Conservation (phyloP, 257 asterid genomes). For the Galeopsis tetrahit region DNA sequence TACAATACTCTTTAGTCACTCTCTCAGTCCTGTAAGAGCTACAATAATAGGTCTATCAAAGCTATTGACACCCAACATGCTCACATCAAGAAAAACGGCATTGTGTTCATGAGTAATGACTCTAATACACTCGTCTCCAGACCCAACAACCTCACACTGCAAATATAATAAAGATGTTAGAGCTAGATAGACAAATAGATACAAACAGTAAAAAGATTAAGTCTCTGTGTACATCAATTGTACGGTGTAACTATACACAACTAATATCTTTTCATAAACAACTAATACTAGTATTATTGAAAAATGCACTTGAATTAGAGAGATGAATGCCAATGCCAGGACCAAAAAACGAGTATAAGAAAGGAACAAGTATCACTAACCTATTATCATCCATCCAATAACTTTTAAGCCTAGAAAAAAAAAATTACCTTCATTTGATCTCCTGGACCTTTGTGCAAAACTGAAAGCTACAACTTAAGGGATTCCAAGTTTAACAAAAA, state of each 20-base stretch:
- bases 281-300: too few relatives aligned
- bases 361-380: slow-evolving; percentile 46
- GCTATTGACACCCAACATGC: slow-evolving; percentile 58
- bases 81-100: slow-evolving; percentile 72
- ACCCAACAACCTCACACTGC: slow-evolving; percentile 79
- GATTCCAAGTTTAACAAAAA: slow-evolving; percentile 81
- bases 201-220: too few relatives aligned
- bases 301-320: too few relatives aligned
- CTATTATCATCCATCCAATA: slow-evolving; percentile 83
- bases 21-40: slow-evolving; percentile 77
- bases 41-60: slow-evolving; percentile 75
- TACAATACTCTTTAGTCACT: slow-evolving; percentile 70
- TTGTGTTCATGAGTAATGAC: slow-evolving; percentile 66
- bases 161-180: slow-evolving; percentile 4
- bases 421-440: slow-evolving; percentile 58
- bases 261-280: too few relatives aligned
- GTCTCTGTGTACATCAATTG: too few relatives aligned
- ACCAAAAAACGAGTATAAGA: neutral
- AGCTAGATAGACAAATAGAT: too few relatives aligned
- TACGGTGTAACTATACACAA: too few relatives aligned
- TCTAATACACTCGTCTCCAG: slow-evolving; percentile 84
- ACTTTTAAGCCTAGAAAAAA: slow-evolving; percentile 85
- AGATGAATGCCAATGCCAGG: neutral
- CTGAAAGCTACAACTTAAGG: slow-evolving; percentile 65
- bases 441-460: slow-evolving; percentile 51